Evolutionary conservation across 331 rosid genomes (phyloP), one percentile per base, ranked within the genome.

Genomic region (Quercus lobata): DNA sequence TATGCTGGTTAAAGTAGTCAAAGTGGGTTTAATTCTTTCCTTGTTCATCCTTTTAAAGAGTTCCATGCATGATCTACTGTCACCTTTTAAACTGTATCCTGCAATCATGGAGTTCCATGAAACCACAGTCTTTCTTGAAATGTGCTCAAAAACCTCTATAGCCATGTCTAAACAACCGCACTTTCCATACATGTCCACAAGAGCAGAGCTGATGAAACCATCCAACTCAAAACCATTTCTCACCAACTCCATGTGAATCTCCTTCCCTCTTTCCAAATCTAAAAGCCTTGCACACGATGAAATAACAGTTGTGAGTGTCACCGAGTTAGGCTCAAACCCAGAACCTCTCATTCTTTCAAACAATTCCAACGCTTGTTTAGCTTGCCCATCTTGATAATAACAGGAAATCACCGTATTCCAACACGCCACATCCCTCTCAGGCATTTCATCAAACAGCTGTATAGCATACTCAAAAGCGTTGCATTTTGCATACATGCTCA

Each of bases 181-280:
- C 87, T 86, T 91, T 80, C 93, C 98, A 79, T 93, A 93, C 97
- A 91, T 88, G 77, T 91, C 97, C 78, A 93, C 95, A 57, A 93
- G 92, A 62, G 93, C 88, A 81, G 94, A 87, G 81, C 83, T 69
- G 76, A 86, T 76, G 75, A 87, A 90, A 80, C 79, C 78, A 81
- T 87, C 91, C 74, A 82, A n/a, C 58, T 57, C 29, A 76, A 83
- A 44, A 49, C 85, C 82, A 35, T 78, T 77, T 61, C 66, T 34
- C 34, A 83, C 53, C 79, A 90, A 87, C 78, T 89, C 92, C 80
- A 56, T 78, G 72, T 93, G 98, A 77, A 91, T 90, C 73, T 82
- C 71, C 87, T 80, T 86, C 53, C 98, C 98, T 70, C 82, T 86
- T 10, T 88, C 88, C 83, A 93, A 87, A 84, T 93, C 86, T 79